Evolutionary conservation across 176 grass and related monocot genomes (phyloP), one percentile per base, ranked within the genome.

Genomic region (Areca catechu): DNA sequence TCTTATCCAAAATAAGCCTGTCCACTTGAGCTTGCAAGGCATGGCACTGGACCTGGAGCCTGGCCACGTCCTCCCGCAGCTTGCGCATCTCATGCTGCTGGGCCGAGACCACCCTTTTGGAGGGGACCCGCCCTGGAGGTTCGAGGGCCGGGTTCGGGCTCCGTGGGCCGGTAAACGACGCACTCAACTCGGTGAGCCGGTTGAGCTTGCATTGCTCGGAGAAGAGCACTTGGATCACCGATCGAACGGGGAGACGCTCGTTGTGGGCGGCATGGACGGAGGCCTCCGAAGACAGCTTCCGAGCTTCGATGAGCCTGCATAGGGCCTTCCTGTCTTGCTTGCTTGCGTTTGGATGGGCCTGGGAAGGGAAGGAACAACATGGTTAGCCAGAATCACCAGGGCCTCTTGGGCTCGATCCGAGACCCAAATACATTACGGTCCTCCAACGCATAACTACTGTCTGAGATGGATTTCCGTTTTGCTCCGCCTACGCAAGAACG

Each of bases 171-270:
- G 54, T 71, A 65, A 97, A 97, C 16, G 88, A 92, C 15, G 72
- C 67, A 50, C 86, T 74, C 77, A 85, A 85, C 30, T 97, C 86
- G 18, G 93, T 67, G 9, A 92, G 75, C 25, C 84, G 88, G 66
- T 83, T 88, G 7, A 98, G 78, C 74, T 92, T 98, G 58, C 67
- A 76, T 75, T 92, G 93, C 76, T 98, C 93, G 6, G 87, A 92
- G 76, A 92, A 92, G 66, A 98, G 81, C 49, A 98, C 93, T 71
- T 92, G 88, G 72, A 98, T 74, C 25, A 92, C 88, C 16, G 88
- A 85, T 25, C 93, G 83, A 54, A 98, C 81, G 0, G 93, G 79
- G 51, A 98, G 67, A 55, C 93, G 87, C 61, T 98, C 93, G 75
- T 98, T 98, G 72, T 98, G 93, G 61, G 88, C 68, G 27, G 93